phyloP scores from a whole-genome alignment of 345 rosid species.

The Isatis tinctoria region DNA sequence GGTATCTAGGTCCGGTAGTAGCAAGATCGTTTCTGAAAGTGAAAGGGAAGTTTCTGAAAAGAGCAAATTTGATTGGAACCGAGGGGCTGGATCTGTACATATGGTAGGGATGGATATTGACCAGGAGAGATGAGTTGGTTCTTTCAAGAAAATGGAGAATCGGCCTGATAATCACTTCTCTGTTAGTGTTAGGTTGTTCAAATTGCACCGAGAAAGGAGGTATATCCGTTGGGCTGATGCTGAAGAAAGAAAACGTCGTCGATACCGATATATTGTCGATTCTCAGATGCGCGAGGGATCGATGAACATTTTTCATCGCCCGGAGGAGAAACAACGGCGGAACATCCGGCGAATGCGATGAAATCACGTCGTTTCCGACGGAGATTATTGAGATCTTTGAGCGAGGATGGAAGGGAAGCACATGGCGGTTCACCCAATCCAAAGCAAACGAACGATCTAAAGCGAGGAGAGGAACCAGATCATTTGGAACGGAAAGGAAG shows the following conservation, averaged over 20 bases:
- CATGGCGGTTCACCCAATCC: constrained; percentile 61
- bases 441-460: constrained; percentile 63
- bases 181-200: constrained; percentile 53
- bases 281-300: constrained; percentile 53
- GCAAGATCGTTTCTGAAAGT: constrained; percentile 41
- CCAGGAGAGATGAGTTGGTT: constrained; percentile 69
- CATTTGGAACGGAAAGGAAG: constrained; percentile 70
- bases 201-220: constrained; percentile 25
- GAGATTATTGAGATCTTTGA: constrained; percentile 66
- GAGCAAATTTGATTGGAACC: constrained; percentile 65
- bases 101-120: constrained; percentile 75
- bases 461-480: constrained; percentile 57
- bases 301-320: constrained; percentile 53
- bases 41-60: constrained; percentile 65
- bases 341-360: constrained; percentile 31
- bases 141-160: constrained; percentile 57
- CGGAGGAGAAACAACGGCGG: constrained; percentile 46
- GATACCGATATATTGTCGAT: constrained; percentile 56
- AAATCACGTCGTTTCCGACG: constrained; percentile 62
- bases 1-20: constrained; percentile 61
- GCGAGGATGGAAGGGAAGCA: constrained; percentile 70
- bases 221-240: constrained; percentile 21
- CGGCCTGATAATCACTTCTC: constrained; percentile 52
- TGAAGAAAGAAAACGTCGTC: constrained; percentile 77
- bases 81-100: constrained; percentile 52